Conservation (phyloP, 2,329 filamentous ascomycete genomes). For the Xylaria sp. region DNA sequence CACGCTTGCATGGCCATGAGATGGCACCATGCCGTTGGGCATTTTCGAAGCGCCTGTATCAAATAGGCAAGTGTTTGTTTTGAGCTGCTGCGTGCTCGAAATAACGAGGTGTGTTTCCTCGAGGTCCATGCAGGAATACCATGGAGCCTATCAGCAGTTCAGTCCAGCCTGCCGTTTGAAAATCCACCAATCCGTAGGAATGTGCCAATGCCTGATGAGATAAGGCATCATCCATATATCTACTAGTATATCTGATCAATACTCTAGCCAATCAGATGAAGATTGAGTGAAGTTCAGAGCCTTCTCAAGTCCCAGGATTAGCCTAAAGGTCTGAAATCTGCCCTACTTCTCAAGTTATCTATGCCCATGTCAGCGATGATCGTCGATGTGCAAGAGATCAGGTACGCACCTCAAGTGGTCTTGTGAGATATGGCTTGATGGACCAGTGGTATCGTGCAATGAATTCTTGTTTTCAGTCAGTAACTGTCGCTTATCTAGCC, state of each 20-base stretch:
- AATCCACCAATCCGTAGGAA: background rate
- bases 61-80: conserved; percentile 32
- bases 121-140: conserved; percentile 5
- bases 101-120: conserved; percentile 2
- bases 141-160: conserved; percentile 16
- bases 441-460: background rate
- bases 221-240: conserved; percentile 5
- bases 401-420: conserved; percentile 9
- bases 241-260: background rate
- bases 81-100: background rate
- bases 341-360: conserved; percentile 11
- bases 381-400: conserved; percentile 20
- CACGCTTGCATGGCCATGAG: conserved; percentile 16
- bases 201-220: conserved; percentile 1
- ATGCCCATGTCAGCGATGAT: background rate
- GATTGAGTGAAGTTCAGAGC: background rate
- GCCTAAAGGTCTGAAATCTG: background rate
- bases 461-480: background rate
- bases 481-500: conserved; percentile 19
- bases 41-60: conserved; percentile 15
- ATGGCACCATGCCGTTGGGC: conserved; percentile 15
- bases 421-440: background rate
- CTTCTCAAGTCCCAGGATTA: background rate
- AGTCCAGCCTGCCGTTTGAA: conserved; percentile 10
- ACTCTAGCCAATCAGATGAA: background rate